These are phyloP conservation scores for Phaseolus lunatus DNA, from an alignment of 306 rosid genomes.

Conservation along the genomic window DNA sequence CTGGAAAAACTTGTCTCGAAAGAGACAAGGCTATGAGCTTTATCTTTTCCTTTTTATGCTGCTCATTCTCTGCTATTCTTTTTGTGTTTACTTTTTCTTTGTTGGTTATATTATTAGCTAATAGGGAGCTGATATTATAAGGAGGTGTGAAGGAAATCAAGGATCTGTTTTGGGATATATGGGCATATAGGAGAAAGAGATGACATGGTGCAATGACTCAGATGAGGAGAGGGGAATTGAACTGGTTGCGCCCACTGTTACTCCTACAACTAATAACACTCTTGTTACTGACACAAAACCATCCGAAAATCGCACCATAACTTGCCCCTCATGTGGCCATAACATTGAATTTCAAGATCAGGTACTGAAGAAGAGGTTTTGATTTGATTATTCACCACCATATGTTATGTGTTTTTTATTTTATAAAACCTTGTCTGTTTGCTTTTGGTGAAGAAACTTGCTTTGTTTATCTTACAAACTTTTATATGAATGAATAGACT, in stretches of 20 bases:
- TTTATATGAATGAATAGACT: conserved; percentile 28
- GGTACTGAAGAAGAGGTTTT: conserved; percentile 44
- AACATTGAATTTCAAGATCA: conserved; percentile 63
- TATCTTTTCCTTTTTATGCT: conserved; percentile 15
- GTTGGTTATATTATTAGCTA: conserved; percentile 19
- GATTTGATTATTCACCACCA: not conserved
- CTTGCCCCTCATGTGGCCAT: conserved; percentile 83
- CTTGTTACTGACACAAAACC: conserved; percentile 10
- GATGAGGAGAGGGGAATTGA: conserved; percentile 55
- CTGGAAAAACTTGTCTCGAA: conserved; percentile 58
- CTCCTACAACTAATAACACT: conserved; percentile 22
- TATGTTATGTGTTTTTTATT: not conserved
- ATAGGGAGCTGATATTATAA: conserved; percentile 17
- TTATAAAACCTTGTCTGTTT: not conserved
- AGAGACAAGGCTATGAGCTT: conserved; percentile 51
- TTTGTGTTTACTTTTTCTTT: not conserved
- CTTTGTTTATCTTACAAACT: not conserved
- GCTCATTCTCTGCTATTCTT: not conserved
- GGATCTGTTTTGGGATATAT: conserved; percentile 48
- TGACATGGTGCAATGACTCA: conserved; percentile 78
- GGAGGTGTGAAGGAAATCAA: conserved; percentile 45
- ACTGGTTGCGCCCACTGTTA: conserved; percentile 36
- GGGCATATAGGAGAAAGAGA: conserved; percentile 48
- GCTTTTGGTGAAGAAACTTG: no score
- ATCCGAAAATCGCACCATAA: conserved; percentile 48